A percentile compares a stretch with the other conserved stretches of the same genome.
Conservation (phyloP, 371 early-diverging fungal genomes). For the Apophysomyces variabilis region DNA sequence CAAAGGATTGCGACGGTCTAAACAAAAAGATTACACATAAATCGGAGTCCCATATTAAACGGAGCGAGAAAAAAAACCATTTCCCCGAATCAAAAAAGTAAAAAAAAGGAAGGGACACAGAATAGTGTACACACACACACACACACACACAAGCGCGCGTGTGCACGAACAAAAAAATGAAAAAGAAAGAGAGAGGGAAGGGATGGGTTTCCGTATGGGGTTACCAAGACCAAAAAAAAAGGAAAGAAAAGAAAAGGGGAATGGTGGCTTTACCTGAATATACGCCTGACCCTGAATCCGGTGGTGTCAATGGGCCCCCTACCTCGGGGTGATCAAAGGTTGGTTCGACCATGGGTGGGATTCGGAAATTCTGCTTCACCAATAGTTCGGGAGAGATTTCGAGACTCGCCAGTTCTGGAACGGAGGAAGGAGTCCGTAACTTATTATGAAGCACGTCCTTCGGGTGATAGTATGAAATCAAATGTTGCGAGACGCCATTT, state of each 20-base stretch:
- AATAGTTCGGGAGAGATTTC: conserved; percentile 60
- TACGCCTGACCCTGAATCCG: conserved; percentile 21
- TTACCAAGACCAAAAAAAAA: conserved; percentile 1
- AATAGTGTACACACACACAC: no score
- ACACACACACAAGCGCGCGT: no score
- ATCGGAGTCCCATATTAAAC: conserved; percentile 13
- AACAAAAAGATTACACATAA: conserved; percentile 13
- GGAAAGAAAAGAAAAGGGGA: neutral
- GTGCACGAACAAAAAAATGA: no score
- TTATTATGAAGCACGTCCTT: conserved; percentile 69
- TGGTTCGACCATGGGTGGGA: conserved; percentile 55
- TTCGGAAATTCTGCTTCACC: conserved; percentile 55
- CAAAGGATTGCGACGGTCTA: conserved; percentile 34
- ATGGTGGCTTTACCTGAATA: conserved; percentile 1
- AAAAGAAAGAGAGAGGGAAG: no score
- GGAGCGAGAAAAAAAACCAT: conserved; percentile 9
- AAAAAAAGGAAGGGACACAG: neutral
- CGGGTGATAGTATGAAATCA: conserved; percentile 85
- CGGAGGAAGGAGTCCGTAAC: conserved; percentile 61
- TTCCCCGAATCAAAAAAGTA: conserved; percentile 4
- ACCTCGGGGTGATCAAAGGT: conserved; percentile 27
- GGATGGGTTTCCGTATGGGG: no score
- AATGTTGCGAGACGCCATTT: conserved; percentile 78
- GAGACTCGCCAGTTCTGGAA: conserved; percentile 56
- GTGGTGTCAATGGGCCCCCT: conserved; percentile 26